phyloP scores from a whole-genome alignment of 2,329 filamentous ascomycete genomes.

The Cytospora mali region DNA sequence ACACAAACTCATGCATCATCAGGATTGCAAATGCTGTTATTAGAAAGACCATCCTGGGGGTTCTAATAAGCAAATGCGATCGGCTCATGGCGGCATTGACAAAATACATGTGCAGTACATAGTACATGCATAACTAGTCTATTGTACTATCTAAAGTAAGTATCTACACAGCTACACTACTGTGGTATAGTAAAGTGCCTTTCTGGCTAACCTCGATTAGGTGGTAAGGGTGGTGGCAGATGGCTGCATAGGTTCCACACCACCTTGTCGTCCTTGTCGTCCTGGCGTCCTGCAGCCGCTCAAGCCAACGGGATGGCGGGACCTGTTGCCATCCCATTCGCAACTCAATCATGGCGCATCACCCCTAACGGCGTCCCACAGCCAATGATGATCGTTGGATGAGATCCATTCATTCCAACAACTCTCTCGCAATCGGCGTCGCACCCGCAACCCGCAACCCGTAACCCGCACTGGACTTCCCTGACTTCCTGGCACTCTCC shows the following conservation, averaged over 20 bases:
- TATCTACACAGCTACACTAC: constrained; percentile 3
- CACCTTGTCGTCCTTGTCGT: background rate
- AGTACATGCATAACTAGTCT: background rate
- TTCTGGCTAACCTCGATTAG: background rate
- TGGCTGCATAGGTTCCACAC: background rate
- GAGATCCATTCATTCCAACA: constrained; percentile 19
- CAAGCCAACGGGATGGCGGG: constrained; percentile 16
- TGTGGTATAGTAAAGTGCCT: background rate
- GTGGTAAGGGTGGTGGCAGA: background rate
- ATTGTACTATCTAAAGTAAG: background rate
- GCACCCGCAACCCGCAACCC: constrained; percentile 13
- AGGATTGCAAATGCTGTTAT: background rate
- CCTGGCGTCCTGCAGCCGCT: background rate
- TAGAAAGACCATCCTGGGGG: background rate
- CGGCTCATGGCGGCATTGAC: constrained; percentile 18
- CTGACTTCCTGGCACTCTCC: too few species aligned
- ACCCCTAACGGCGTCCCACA: constrained; percentile 15
- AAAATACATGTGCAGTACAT: background rate
- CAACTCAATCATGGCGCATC: constrained; percentile 18
- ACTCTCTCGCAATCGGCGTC: constrained; percentile 26
- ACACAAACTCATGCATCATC: too few species aligned
- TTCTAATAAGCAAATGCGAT: constrained; percentile 14
- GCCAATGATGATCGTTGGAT: constrained; percentile 21
- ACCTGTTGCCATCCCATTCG: constrained; percentile 12
- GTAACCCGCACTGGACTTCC: too few species aligned